Conservation (phyloP, 192 early-diverging fungal genomes). For the Coemansia aciculifera region DNA sequence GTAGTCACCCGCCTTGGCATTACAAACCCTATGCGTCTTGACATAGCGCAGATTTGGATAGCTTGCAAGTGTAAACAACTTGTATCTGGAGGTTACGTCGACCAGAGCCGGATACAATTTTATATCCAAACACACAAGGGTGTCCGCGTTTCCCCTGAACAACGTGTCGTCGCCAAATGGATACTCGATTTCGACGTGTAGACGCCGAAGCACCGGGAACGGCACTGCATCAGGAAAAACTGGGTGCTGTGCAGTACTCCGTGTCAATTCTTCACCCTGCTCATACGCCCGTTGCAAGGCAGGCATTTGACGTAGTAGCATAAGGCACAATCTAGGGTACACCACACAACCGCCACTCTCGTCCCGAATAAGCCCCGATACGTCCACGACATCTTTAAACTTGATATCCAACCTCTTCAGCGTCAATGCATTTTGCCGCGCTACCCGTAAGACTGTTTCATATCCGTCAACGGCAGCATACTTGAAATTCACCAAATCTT, state of each 20-base stretch:
- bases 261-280: neutral
- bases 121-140: neutral
- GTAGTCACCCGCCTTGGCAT: neutral
- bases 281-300: neutral
- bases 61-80: neutral
- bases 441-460: neutral
- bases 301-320: neutral
- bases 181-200: neutral
- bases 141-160: neutral
- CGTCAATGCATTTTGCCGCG: neutral
- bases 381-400: neutral
- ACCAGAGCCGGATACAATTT: neutral
- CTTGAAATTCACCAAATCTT: neutral
- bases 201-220: neutral
- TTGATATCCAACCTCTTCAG: neutral
- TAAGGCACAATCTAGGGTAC: neutral
- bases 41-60: neutral
- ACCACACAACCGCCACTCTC: neutral
- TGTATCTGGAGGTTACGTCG: neutral
- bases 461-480: neutral
- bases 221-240: neutral
- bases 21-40: neutral
- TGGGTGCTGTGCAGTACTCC: neutral
- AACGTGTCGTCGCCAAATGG: neutral
- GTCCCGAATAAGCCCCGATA: neutral